These are phyloP conservation scores for Ogataea salicorniae DNA, from an alignment of 805 yeast genomes.

Conservation along the genomic window DNA sequence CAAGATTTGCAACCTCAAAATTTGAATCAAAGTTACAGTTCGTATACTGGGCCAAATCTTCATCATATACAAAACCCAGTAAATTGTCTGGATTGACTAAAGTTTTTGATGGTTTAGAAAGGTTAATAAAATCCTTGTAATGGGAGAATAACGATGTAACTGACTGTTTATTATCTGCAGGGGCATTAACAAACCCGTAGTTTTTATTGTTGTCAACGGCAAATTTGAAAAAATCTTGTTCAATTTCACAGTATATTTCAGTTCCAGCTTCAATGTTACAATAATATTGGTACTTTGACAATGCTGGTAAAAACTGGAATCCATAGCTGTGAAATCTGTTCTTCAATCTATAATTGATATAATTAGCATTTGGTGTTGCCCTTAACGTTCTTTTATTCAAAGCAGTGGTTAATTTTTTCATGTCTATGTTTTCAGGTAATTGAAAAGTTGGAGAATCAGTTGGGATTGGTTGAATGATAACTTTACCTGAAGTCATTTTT, in stretches of 20 bases:
- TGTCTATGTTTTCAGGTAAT: conserved; percentile 64
- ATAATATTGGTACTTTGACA: conserved; percentile 45
- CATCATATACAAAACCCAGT: conserved; percentile 8
- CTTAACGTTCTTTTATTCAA: conserved; percentile 28
- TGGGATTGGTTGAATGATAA: conserved; percentile 67
- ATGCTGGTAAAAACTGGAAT: conserved; percentile 39
- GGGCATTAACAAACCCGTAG: conserved; percentile 39
- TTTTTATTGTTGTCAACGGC: conserved; percentile 35
- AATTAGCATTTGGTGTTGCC: conserved; percentile 26
- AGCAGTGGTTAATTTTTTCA: conserved; percentile 44
- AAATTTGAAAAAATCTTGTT: conserved; percentile 45
- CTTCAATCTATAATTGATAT: conserved; percentile 44
- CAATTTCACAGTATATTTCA: conserved; percentile 48
- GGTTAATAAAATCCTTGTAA: conserved; percentile 37
- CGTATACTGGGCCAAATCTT: conserved; percentile 9
- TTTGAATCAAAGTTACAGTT: conserved; percentile 58
- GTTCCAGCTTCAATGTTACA: conserved; percentile 57
- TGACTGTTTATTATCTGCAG: conserved; percentile 20
- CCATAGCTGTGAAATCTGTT: conserved; percentile 49
- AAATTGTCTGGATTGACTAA: conserved; percentile 31
- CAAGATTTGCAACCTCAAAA: conserved; percentile 49
- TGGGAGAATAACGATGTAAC: conserved; percentile 34
- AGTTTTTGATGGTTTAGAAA: conserved; percentile 4
- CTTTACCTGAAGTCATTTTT: conserved; percentile 62
- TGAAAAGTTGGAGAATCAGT: conserved; percentile 45